phyloP scores from a whole-genome alignment of 2,329 filamentous ascomycete genomes.

The Aulographum hederae region DNA sequence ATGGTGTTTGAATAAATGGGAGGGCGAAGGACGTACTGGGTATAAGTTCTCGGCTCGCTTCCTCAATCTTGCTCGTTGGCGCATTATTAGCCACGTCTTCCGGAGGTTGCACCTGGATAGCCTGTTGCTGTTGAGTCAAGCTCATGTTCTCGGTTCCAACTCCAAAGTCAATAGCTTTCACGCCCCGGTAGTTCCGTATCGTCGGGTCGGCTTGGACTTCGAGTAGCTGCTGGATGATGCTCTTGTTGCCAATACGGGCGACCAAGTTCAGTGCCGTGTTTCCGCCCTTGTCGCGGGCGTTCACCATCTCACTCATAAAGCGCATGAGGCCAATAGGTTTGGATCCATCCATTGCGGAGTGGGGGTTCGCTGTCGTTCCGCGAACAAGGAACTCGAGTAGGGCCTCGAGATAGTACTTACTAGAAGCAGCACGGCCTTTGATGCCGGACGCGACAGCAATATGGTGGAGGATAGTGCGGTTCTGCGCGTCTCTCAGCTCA shows the following conservation, averaged over 20 bases:
- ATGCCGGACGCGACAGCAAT: constrained; percentile 93
- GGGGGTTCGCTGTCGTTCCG: constrained; percentile 37
- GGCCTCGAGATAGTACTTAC: constrained; percentile 89
- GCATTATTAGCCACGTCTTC: no score
- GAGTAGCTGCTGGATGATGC: constrained; percentile 89
- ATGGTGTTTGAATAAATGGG: constrained; percentile 4
- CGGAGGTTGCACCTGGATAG: no score
- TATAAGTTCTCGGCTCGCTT: constrained; percentile 65
- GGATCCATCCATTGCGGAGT: constrained; percentile 9
- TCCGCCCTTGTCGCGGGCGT: constrained; percentile 80
- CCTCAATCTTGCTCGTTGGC: constrained; percentile 36
- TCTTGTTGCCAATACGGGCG: constrained; percentile 78
- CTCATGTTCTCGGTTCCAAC: constrained; percentile 72
- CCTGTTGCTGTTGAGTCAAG: no score
- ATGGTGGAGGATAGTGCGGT: constrained; percentile 83
- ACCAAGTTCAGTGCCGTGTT: constrained; percentile 93
- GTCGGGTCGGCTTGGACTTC: constrained; percentile 91
- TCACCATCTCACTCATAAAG: constrained; percentile 95
- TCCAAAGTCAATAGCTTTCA: constrained; percentile 86
- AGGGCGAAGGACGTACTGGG: constrained; percentile 41
- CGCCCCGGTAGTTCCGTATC: constrained; percentile 75
- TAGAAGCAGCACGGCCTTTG: constrained; percentile 78
- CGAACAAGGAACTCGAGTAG: constrained; percentile 87
- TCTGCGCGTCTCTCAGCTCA: constrained; percentile 74
- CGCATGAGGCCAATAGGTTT: constrained; percentile 71